Base-by-base conservation (phyloP, 768 basidiomycete species). In the Mycena floridula region DNA sequence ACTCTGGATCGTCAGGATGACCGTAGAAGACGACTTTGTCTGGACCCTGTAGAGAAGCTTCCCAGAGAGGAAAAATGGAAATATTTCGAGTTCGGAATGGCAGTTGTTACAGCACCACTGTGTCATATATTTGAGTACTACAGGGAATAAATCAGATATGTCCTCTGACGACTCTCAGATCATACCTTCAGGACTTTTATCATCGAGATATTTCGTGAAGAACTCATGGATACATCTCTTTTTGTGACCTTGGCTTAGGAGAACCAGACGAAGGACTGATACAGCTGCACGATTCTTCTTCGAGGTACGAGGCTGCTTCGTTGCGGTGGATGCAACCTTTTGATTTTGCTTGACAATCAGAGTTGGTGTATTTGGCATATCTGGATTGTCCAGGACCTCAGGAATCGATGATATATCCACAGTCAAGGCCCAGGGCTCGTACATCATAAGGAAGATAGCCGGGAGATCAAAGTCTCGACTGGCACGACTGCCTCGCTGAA, bases 181-280 rank as follows among this genome's bases (percentile, higher is more conserved):
- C 7, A 3, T 40, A 45, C 44, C 44, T 3, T 45, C 44, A 18
- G 8, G 9, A 21, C 37, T 3, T 5, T 9, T 40, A 45, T 45
- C 44, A 24, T 45, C 21, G 23, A 24, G 15, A 20, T 45, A 45
- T 3, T 16, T n/a, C 4, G 36, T 16, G 5, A 45, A n/a, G 25
- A 25, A 40, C 9, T 20, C 11, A 5, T 37, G 20, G 21, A 45
- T 13, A 21, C 44, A 45, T 35, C 15, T 4, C 18, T 35, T 35
- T 7, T 13, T 4, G 16, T 8, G 22, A 8, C 13, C 23, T 9
- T 11, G 18, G 9, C 37, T 35, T 35, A 18, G 18, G 7, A 35
- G 36, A 5, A 38, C 7, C 23, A 40, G 8, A 12, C 20, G 11
- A 8, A 45, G 15, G 4, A 24, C 5, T 7, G 36, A 21, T 16